These are phyloP conservation scores for Chalara sp. DNA, from an alignment of 2,329 filamentous ascomycete species.

Conservation along the genomic window DNA sequence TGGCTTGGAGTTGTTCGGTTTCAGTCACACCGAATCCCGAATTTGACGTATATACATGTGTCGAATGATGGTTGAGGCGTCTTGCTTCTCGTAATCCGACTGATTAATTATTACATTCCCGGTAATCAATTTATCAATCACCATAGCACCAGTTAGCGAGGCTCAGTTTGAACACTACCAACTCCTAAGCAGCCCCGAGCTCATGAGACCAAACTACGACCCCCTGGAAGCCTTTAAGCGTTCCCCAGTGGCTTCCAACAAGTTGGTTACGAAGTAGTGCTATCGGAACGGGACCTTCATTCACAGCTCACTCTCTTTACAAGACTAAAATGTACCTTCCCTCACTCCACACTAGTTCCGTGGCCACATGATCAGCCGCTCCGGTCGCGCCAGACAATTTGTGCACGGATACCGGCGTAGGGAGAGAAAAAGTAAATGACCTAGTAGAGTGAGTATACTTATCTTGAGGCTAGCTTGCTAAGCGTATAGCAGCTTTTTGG, in stretches of 20 bases:
- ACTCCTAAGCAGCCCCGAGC: not conserved
- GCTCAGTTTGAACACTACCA: conserved; percentile 1
- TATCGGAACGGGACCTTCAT: not conserved
- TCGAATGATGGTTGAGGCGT: no score
- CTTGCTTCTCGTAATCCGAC: no score
- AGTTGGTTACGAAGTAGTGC: not conserved
- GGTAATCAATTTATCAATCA: not conserved
- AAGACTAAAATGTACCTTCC: not conserved
- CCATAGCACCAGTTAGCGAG: not conserved
- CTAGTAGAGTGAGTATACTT: no score
- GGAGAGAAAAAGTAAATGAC: no score
- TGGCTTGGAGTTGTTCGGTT: no score
- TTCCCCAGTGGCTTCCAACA: not conserved
- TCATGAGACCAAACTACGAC: not conserved
- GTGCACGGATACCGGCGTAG: no score
- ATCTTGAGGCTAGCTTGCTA: no score
- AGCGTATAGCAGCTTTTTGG: no score
- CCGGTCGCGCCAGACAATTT: no score
- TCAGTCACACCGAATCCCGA: no score
- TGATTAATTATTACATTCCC: no score
- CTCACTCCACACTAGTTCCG: conserved; percentile 33
- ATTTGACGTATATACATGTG: no score
- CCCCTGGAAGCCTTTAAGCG: not conserved
- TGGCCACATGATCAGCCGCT: conserved; percentile 30
- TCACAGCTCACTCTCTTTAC: not conserved